Evolutionary conservation across 2,329 filamentous ascomycete species (phyloP).

Genomic region (Penicillium sp.): DNA sequence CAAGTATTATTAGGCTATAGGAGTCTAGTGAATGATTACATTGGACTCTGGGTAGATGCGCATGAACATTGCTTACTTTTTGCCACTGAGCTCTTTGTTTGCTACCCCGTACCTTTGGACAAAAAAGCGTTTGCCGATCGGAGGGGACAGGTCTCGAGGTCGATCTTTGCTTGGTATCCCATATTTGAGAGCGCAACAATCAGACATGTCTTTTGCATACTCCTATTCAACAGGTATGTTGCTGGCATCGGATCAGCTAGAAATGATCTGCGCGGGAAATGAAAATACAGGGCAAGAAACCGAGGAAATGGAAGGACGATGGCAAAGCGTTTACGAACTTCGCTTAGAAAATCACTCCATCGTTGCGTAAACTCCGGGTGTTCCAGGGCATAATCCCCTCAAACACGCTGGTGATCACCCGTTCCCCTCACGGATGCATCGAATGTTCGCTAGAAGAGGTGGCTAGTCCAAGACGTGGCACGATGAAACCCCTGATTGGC

Average conservation of each 20-base stretch:
- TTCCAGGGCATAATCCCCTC: background rate
- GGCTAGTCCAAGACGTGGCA: background rate
- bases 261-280: background rate
- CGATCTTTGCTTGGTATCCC: background rate
- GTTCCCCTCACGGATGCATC: slow-evolving; percentile 6
- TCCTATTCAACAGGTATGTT: background rate
- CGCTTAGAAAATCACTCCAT: background rate
- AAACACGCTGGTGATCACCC: background rate
- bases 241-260: background rate
- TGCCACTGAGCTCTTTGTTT: background rate
- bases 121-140: background rate
- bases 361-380: background rate
- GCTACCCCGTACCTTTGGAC: background rate
- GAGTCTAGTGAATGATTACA: background rate
- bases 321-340: background rate
- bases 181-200: background rate
- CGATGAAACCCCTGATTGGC: background rate
- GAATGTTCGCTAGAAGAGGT: slow-evolving; percentile 5
- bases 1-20: background rate
- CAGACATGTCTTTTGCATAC: background rate
- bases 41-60: background rate
- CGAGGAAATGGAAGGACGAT: too few relatives aligned
- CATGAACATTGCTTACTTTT: background rate
- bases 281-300: background rate
- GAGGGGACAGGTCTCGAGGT: background rate